Percentiles rank a stretch among this genome's conserved stretches.
These are phyloP conservation scores for Cystofilobasidium bisporidii DNA, from an alignment of 768 basidiomycete species.

Conservation along the genomic window DNA sequence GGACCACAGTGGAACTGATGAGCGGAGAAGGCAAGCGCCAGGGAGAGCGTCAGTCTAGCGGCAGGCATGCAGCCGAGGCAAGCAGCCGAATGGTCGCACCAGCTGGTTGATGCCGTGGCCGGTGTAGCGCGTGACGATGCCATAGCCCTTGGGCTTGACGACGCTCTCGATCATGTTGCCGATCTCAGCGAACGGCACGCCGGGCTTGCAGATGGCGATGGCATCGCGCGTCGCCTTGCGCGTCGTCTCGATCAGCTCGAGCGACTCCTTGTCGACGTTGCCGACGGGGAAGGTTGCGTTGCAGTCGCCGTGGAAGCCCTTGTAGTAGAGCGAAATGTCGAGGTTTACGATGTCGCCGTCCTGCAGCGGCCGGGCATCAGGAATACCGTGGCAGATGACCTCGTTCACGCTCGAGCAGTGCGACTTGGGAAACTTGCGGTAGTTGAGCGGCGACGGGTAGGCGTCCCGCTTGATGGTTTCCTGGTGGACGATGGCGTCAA, in stretches of 20 bases:
- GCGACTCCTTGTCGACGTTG: constrained; percentile 57
- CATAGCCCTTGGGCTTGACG: constrained; percentile 69
- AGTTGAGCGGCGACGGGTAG: constrained; percentile 71
- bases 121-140: constrained; percentile 83
- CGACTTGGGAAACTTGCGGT: constrained; percentile 85
- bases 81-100: no score
- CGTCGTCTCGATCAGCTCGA: constrained; percentile 69
- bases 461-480: constrained; percentile 80
- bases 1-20: constrained; percentile 66
- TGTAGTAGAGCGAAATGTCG: constrained; percentile 43
- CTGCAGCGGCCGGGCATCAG: constrained; percentile 55
- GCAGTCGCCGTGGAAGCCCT: constrained; percentile 69
- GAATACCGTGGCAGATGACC: constrained; percentile 67
- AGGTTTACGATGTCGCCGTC: constrained; percentile 97
- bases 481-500: constrained; percentile 87
- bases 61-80: no score
- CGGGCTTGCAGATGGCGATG: constrained; percentile 88
- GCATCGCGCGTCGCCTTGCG: constrained; percentile 77
- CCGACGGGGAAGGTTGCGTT: constrained; percentile 53
- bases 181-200: constrained; percentile 61
- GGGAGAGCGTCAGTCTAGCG: no score
- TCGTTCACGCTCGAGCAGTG: constrained; percentile 95
- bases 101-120: constrained; percentile 77
- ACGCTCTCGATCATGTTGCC: constrained; percentile 57
- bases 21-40: neutral